These are phyloP conservation scores for Gonium pectorale DNA, from an alignment of 139 green algal species.

Conservation along the genomic window DNA sequence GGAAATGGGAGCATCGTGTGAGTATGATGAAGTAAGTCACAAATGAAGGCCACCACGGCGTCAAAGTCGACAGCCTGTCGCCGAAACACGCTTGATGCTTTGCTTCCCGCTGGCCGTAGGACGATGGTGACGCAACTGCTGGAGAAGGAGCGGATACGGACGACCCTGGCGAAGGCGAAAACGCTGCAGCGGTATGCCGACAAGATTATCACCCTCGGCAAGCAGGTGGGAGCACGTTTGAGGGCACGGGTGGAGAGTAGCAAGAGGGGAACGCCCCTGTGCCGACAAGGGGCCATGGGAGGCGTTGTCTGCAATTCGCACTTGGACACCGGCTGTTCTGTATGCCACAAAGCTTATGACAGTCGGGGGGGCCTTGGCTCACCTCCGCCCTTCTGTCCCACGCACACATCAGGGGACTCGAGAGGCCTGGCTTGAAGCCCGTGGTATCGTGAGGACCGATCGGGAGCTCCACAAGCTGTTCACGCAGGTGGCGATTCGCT, in stretches of 20 bases:
- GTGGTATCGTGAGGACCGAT: conserved; percentile 80
- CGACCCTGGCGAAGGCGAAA: conserved; percentile 90
- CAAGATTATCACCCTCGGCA: conserved; percentile 84
- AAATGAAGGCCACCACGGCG: no score
- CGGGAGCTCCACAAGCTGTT: conserved; percentile 91
- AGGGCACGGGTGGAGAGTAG: no score
- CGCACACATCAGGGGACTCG: conserved; percentile 79
- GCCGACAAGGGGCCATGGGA: no score
- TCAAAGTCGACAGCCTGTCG: no score
- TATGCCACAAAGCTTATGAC: no score
- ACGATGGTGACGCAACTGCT: conserved; percentile 97
- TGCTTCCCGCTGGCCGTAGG: conserved; percentile 69
- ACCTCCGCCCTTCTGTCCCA: neutral
- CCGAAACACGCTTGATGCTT: no score
- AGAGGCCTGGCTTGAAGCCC: conserved; percentile 63
- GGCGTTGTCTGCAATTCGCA: no score
- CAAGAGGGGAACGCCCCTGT: no score
- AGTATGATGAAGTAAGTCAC: conserved; percentile 46
- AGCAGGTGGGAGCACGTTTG: conserved; percentile 70
- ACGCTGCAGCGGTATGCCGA: conserved; percentile 88
- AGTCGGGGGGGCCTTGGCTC: no score
- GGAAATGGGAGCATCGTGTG: conserved; percentile 38
- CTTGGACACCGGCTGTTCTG: no score
- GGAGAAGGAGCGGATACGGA: conserved; percentile 93
- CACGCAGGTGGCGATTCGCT: conserved; percentile 84